phyloP scores from a whole-genome alignment of 371 early-diverging fungal genomes.

The Syncephalis fuscata region DNA sequence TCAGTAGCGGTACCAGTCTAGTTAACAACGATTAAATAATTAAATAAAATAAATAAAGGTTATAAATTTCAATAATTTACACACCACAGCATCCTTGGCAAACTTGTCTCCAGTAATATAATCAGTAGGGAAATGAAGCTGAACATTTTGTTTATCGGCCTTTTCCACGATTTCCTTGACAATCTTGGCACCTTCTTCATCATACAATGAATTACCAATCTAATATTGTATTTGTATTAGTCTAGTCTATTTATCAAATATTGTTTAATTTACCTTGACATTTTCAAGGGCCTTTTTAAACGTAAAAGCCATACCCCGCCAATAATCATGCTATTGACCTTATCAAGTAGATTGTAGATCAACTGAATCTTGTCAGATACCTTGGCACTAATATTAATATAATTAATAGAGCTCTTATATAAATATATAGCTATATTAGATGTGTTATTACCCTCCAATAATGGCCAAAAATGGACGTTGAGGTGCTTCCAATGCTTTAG shows the following conservation, averaged over 20 bases:
- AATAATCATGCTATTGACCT: constrained; percentile 80
- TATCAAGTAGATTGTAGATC: constrained; percentile 90
- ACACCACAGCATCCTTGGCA: constrained; percentile 45
- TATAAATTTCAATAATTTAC: not conserved
- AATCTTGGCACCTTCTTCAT: constrained; percentile 73
- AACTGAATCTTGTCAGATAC: constrained; percentile 97
- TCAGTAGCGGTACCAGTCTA: constrained; percentile 71
- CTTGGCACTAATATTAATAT: constrained; percentile 56
- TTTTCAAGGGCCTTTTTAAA: constrained; percentile 82
- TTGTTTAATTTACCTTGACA: constrained; percentile 36
- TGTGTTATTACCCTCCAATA: constrained; percentile 65
- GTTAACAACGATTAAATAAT: constrained; percentile 2
- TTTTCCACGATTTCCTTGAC: constrained; percentile 67
- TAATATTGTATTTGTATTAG: constrained; percentile 8
- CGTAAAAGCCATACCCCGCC: constrained; percentile 98
- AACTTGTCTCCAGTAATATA: constrained; percentile 82
- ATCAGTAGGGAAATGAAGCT: constrained; percentile 82
- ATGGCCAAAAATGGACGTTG: constrained; percentile 93
- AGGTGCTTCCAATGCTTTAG: constrained; percentile 86
- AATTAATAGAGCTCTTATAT: not conserved
- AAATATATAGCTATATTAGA: not conserved
- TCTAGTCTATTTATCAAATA: not conserved
- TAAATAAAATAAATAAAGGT: constrained; percentile 5
- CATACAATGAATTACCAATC: constrained; percentile 91
- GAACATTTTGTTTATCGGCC: constrained; percentile 76